These are phyloP conservation scores for Picea abies DNA, from an alignment of 83 land plant genomes.

Conservation along the genomic window DNA sequence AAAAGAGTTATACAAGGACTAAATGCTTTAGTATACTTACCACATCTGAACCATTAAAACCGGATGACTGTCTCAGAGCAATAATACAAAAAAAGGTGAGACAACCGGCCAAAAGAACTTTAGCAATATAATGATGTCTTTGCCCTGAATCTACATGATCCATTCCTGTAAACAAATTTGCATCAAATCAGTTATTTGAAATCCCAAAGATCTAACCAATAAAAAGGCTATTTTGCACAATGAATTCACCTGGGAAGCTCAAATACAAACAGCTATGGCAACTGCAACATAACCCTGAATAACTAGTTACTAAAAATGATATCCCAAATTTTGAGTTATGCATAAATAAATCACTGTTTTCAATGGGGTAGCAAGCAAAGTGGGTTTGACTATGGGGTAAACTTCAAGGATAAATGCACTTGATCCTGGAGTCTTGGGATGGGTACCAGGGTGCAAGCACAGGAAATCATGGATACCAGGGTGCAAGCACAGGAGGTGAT, in stretches of 20 bases:
- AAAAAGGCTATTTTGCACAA: background rate
- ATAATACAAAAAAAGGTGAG: conserved; percentile 52
- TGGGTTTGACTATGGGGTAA: no score
- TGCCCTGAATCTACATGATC: conserved; percentile 51
- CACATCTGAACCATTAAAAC: conserved; percentile 30
- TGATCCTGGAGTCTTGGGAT: no score
- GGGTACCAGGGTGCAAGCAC: no score
- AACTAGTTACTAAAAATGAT: background rate
- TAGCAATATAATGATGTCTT: conserved; percentile 45
- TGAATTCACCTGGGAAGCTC: background rate
- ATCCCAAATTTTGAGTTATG: background rate
- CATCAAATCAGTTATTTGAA: background rate
- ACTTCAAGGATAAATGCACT: no score
- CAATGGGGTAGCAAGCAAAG: background rate
- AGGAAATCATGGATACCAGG: no score
- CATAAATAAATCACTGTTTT: background rate
- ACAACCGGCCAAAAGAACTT: conserved; percentile 41
- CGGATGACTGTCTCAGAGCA: conserved; percentile 56
- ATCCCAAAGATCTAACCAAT: background rate
- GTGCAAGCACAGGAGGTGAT: no score
- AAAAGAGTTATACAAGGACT: background rate
- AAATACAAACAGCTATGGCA: background rate
- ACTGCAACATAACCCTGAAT: background rate
- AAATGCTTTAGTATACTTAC: conserved; percentile 19
- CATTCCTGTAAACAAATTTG: conserved; percentile 33